Conservation (phyloP, 371 early-diverging fungal species). For the Rhizopus arrhizus region DNA sequence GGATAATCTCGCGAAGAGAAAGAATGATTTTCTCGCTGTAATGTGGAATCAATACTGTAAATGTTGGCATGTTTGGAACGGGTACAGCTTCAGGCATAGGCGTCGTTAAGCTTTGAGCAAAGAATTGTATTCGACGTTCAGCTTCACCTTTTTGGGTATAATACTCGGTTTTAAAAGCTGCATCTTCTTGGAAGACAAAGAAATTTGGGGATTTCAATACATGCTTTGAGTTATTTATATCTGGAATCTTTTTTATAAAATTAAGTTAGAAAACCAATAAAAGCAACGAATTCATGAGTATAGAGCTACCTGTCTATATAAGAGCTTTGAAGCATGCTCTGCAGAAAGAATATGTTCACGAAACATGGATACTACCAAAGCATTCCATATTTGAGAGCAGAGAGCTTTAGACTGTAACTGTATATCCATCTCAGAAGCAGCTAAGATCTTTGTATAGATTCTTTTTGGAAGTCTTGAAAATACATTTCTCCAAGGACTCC, state of each 20-base stretch:
- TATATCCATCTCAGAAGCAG: constrained; percentile 73
- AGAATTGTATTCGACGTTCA: constrained; percentile 84
- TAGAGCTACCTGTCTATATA: constrained; percentile 73
- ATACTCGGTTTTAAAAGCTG: constrained; percentile 75
- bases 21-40: constrained; percentile 88
- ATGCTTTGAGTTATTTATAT: constrained; percentile 68
- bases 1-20: constrained; percentile 81
- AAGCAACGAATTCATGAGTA: not conserved
- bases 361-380: constrained; percentile 86
- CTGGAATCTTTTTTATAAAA: constrained; percentile 34
- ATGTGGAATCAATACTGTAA: constrained; percentile 90
- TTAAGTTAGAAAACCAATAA: not conserved
- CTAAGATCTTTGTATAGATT: constrained; percentile 79
- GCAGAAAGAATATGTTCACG: constrained; percentile 82
- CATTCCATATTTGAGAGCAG: constrained; percentile 88
- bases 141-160: constrained; percentile 83
- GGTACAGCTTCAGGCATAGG: constrained; percentile 84
- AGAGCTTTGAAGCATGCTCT: constrained; percentile 75
- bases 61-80: constrained; percentile 84
- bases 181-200: constrained; percentile 84
- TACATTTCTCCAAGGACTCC: constrained; percentile 88
- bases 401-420: constrained; percentile 74
- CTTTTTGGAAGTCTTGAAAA: constrained; percentile 86
- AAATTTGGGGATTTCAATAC: constrained; percentile 80
- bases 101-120: constrained; percentile 87